Percentiles rank a stretch among this genome's conserved stretches.
phyloP scores from a whole-genome alignment of 371 early-diverging fungal species.

The Mucor mucedo region DNA sequence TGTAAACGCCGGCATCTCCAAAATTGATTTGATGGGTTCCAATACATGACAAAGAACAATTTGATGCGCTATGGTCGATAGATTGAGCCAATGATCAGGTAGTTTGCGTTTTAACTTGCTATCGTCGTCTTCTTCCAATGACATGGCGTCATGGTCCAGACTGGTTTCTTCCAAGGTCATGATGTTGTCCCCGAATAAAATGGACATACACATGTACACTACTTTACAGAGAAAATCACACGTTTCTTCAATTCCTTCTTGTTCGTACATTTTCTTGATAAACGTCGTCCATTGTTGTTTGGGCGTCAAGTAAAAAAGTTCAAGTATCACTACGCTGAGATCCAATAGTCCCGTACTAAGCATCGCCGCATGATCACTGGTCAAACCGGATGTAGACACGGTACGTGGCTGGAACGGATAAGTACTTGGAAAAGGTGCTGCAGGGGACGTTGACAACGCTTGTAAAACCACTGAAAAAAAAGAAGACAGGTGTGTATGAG shows the following conservation, averaged over 20 bases:
- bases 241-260: slow-evolving; percentile 54
- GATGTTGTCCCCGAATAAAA: slow-evolving; percentile 52
- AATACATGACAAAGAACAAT: slow-evolving; percentile 57
- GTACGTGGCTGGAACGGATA: slow-evolving; percentile 44
- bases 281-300: slow-evolving; percentile 47
- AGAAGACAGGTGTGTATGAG: not conserved
- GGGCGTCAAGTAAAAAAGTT: slow-evolving; percentile 53
- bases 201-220: slow-evolving; percentile 55
- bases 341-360: slow-evolving; percentile 55
- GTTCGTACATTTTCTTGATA: slow-evolving; percentile 37
- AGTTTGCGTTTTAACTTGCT: slow-evolving; percentile 26
- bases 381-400: slow-evolving; percentile 16
- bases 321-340: slow-evolving; percentile 52
- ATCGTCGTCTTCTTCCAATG: slow-evolving; percentile 29
- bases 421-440: slow-evolving; percentile 43
- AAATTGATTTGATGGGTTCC: slow-evolving; percentile 53
- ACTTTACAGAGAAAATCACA: slow-evolving; percentile 59
- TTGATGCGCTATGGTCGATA: slow-evolving; percentile 60
- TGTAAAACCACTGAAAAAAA: slow-evolving; percentile 40
- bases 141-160: slow-evolving; percentile 27
- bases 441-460: slow-evolving; percentile 49
- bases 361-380: slow-evolving; percentile 36
- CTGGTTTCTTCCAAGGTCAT: slow-evolving; percentile 34
- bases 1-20: slow-evolving; percentile 54
- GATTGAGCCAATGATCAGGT: slow-evolving; percentile 65